Conservation (phyloP, 352 stramenopile species). For the Globisporangium takayamanum region DNA sequence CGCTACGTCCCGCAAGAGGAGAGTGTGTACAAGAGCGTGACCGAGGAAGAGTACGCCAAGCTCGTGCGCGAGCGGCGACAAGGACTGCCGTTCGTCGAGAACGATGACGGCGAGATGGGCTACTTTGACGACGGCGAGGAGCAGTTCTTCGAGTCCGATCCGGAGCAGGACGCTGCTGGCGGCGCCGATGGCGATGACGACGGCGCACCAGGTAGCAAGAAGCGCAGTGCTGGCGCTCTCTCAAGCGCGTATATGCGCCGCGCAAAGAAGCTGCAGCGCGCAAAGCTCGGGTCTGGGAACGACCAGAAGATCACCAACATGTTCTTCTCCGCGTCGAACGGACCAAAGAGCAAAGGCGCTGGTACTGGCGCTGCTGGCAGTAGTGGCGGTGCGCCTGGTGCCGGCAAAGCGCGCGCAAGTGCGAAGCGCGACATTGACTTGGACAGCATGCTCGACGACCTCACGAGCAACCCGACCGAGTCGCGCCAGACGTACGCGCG, state of each 20-base stretch:
- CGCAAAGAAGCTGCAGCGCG: constrained; percentile 80
- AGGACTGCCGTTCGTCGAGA: constrained; percentile 63
- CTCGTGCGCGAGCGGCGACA: constrained; percentile 74
- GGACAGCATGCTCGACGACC: constrained; percentile 80
- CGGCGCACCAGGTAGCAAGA: constrained; percentile 32
- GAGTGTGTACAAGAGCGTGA: constrained; percentile 83
- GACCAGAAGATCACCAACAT: constrained; percentile 89
- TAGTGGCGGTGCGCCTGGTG: constrained; percentile 12
- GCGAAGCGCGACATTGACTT: constrained; percentile 79
- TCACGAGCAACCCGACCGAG: constrained; percentile 80
- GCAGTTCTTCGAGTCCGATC: constrained; percentile 85
- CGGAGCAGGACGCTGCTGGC: constrained; percentile 36
- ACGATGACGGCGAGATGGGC: constrained; percentile 42
- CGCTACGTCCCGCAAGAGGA: constrained; percentile 70
- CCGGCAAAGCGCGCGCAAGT: constrained; percentile 10
- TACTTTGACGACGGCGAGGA: constrained; percentile 88
- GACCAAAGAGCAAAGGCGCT: constrained; percentile 27
- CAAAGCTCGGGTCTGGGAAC: constrained; percentile 60
- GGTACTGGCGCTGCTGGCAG: constrained; percentile 7
- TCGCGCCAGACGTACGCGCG: constrained; percentile 37
- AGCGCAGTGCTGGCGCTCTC: constrained; percentile 67
- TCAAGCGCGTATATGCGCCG: constrained; percentile 69
- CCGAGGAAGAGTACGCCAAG: constrained; percentile 80
- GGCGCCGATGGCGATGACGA: constrained; percentile 40
- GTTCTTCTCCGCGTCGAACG: constrained; percentile 67